Percentiles rank a stretch among this genome's conserved stretches.
phyloP scores from a whole-genome alignment of 331 rosid species.

The Quercus tomentella region DNA sequence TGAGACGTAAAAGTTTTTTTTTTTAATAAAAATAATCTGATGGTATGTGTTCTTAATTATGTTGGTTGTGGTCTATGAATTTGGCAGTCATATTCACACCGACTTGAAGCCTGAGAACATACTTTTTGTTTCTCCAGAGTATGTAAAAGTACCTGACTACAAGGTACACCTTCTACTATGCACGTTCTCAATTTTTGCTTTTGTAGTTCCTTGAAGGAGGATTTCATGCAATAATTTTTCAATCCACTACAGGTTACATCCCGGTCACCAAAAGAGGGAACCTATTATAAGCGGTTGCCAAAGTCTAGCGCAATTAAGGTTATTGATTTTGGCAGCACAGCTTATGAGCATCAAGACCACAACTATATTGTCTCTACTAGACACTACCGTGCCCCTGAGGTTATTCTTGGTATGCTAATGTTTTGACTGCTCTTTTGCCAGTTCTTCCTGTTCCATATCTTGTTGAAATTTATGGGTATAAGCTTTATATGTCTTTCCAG shows the following conservation, averaged over 20 bases:
- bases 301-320: constrained; percentile 67
- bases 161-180: constrained; percentile 30
- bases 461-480: not conserved
- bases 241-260: constrained; percentile 23
- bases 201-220: not conserved
- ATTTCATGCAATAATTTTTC: not conserved
- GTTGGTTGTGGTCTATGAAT: constrained; percentile 8
- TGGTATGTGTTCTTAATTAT: constrained; percentile 1
- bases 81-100: constrained; percentile 52
- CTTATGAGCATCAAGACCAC: constrained; percentile 60
- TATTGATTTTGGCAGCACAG: constrained; percentile 68
- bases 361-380: constrained; percentile 66
- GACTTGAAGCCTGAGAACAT: constrained; percentile 58
- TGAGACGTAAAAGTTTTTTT: too few relatives aligned
- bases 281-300: constrained; percentile 45
- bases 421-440: not conserved
- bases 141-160: constrained; percentile 44
- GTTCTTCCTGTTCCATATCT: not conserved
- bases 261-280: constrained; percentile 37
- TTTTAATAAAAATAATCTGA: too few relatives aligned
- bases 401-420: constrained; percentile 45
- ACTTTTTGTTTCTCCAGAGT: constrained; percentile 50
- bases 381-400: constrained; percentile 75
- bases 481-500: not conserved
- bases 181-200: constrained; percentile 9